phyloP scores from a whole-genome alignment of 225 moss, liverwort and hornwort species.

The Anthoceros angustus region DNA sequence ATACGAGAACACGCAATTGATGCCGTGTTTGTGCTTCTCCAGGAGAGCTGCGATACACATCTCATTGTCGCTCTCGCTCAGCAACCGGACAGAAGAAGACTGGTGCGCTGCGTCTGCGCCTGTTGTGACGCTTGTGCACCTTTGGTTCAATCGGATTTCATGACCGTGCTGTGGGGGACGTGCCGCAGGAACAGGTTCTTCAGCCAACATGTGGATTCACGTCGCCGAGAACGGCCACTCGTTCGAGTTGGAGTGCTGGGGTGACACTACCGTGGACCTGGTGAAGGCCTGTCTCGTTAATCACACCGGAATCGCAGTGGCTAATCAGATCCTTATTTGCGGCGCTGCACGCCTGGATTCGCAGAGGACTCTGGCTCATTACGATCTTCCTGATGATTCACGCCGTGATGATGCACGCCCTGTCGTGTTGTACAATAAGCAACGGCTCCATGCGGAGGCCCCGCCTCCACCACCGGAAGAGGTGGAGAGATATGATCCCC shows the following conservation, averaged over 20 bases:
- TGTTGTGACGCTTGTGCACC: background rate
- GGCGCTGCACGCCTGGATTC: conserved; percentile 66
- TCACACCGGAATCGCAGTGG: conserved; percentile 57
- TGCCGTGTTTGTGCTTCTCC: too few relatives aligned
- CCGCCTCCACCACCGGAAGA: conserved; percentile 58
- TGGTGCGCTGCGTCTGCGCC: background rate
- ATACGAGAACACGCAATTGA: too few relatives aligned
- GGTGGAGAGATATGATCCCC: conserved; percentile 28
- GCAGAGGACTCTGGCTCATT: conserved; percentile 38
- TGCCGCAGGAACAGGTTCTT: background rate
- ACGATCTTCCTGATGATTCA: conserved; percentile 62
- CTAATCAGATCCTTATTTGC: conserved; percentile 91
- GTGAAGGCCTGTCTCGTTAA: conserved; percentile 64
- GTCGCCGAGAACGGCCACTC: conserved; percentile 97
- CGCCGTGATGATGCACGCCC: conserved; percentile 46
- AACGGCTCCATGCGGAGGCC: conserved; percentile 58
- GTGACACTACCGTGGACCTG: conserved; percentile 56
- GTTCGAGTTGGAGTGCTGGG: conserved; percentile 75
- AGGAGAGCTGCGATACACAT: too few relatives aligned
- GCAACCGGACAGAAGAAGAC: too few relatives aligned
- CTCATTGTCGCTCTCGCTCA: too few relatives aligned
- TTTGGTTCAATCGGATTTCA: background rate
- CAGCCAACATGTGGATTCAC: conserved; percentile 53
- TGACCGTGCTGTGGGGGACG: background rate
- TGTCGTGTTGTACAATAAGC: conserved; percentile 85